Conservation (phyloP, 768 basidiomycete species). For the Rhizopogon vinicolor region DNA sequence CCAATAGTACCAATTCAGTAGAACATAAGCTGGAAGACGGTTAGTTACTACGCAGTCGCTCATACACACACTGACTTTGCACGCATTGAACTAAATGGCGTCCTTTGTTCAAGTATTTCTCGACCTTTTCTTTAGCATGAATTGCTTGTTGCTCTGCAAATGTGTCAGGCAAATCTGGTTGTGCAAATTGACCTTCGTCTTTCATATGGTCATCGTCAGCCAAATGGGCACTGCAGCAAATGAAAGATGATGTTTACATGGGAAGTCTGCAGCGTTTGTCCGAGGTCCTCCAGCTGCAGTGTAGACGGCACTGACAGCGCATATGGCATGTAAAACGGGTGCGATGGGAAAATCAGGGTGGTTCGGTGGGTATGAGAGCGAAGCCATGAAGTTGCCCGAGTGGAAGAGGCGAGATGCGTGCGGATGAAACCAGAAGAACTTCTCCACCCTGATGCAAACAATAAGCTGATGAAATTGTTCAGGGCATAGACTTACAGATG, state of each 20-base stretch:
- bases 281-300: conserved; percentile 46
- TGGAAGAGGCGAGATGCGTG: conserved; percentile 72
- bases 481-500: conserved; percentile 50
- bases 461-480: not conserved
- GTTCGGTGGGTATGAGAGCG: conserved; percentile 58
- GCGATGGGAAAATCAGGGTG: conserved; percentile 71
- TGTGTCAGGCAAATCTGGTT: conserved; percentile 32
- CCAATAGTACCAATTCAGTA: conserved; percentile 73
- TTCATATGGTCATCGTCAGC: not conserved
- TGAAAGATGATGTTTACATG: conserved; percentile 14
- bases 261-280: conserved; percentile 25
- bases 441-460: conserved; percentile 49
- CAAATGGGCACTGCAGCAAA: not conserved
- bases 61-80: conserved; percentile 43
- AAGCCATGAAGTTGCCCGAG: conserved; percentile 55
- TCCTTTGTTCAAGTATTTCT: conserved; percentile 44
- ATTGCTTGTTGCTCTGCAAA: conserved; percentile 65
- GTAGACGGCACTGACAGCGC: conserved; percentile 73
- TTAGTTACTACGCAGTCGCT: not conserved
- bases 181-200: conserved; percentile 1
- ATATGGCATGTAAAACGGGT: conserved; percentile 80
- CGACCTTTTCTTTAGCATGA: conserved; percentile 46
- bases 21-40: conserved; percentile 44
- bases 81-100: conserved; percentile 53
- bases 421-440: conserved; percentile 77